Conservation (phyloP, 148 eudicot genomes). For the Rheum nobile region DNA sequence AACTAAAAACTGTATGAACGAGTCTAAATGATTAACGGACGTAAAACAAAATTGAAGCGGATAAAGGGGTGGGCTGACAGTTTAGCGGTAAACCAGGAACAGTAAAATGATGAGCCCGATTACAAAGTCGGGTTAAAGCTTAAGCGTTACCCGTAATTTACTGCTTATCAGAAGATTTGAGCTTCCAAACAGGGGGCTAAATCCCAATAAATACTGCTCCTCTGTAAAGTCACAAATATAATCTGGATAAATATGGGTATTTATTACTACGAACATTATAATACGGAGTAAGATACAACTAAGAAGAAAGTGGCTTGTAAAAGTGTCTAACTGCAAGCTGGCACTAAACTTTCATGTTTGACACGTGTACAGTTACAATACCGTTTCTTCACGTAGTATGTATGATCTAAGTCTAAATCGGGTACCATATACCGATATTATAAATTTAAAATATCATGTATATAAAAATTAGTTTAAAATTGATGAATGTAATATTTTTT, state of each 20-base stretch:
- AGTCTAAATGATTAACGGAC: too few species aligned
- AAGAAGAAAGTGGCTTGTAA: not conserved
- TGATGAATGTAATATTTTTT: too few species aligned
- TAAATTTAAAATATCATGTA: too few species aligned
- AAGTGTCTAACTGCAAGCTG: constrained; percentile 2
- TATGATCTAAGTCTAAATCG: too few species aligned
- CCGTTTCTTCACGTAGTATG: too few species aligned
- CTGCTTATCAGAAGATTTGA: not conserved
- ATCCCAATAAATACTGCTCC: not conserved
- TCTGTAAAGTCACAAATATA: not conserved
- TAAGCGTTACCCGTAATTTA: not conserved
- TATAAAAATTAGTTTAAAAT: too few species aligned
- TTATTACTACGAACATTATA: too few species aligned
- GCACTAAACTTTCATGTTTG: not conserved
- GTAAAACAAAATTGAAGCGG: not conserved
- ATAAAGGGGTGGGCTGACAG: not conserved
- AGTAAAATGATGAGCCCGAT: not conserved
- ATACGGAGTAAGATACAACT: too few species aligned
- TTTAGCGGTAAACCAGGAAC: not conserved
- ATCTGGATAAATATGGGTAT: too few species aligned
- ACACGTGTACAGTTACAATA: not conserved
- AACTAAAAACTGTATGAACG: too few species aligned
- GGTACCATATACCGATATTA: too few species aligned
- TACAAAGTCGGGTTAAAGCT: too few species aligned
- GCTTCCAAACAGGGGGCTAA: constrained; percentile 1